Conservation (phyloP, 2,329 filamentous ascomycete genomes). For the Clonostachys byssicola region DNA sequence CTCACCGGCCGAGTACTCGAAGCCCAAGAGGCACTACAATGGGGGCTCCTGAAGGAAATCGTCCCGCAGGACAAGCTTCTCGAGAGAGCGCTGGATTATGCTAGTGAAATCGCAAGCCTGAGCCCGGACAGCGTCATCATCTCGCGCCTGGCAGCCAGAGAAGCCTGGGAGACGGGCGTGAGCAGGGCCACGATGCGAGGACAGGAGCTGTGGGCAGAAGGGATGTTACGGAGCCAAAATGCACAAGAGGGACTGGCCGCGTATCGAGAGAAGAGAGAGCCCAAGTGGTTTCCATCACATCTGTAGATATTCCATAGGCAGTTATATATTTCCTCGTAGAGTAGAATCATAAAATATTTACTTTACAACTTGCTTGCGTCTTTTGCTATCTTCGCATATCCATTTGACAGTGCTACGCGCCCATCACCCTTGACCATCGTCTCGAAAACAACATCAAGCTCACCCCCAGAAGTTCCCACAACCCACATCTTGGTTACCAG, state of each 20-base stretch:
- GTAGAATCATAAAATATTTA: slow-evolving; percentile 2
- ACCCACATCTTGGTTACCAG: slow-evolving; percentile 37
- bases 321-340: slow-evolving; percentile 3
- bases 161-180: slow-evolving; percentile 26
- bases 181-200: slow-evolving; percentile 24
- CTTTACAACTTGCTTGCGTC: slow-evolving; percentile 18
- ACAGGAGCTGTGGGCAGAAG: slow-evolving; percentile 20
- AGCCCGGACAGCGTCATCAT: slow-evolving; percentile 27
- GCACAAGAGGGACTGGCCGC: slow-evolving; percentile 17
- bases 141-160: slow-evolving; percentile 19
- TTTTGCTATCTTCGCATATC: slow-evolving; percentile 20
- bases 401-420: slow-evolving; percentile 28
- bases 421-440: slow-evolving; percentile 30
- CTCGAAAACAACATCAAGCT: slow-evolving; percentile 30
- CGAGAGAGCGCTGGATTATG: slow-evolving; percentile 18
- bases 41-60: slow-evolving; percentile 20
- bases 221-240: slow-evolving; percentile 20
- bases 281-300: slow-evolving; percentile 19
- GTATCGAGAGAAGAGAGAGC: slow-evolving; percentile 21
- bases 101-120: slow-evolving; percentile 17
- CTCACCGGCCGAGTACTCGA: slow-evolving; percentile 17
- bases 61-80: slow-evolving; percentile 20
- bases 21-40: slow-evolving; percentile 20
- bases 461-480: slow-evolving; percentile 18
- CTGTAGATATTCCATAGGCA: slow-evolving; percentile 6